Evolutionary conservation across 805 yeast genomes (phyloP).

Genomic region (Monosporozyma siamensis): DNA sequence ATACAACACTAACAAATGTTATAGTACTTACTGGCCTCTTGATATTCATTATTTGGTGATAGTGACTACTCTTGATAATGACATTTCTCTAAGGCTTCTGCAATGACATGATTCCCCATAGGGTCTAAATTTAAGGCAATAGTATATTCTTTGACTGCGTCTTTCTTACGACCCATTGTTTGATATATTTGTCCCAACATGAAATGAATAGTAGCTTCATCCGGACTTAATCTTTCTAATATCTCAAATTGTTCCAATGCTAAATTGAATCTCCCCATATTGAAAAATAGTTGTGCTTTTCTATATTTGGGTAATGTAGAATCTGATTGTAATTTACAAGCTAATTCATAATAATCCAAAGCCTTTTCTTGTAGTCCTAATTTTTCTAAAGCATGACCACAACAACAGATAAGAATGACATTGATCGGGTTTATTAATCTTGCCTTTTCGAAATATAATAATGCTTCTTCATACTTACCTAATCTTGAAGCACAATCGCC

Average conservation of each 20-base stretch:
- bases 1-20: too few species aligned
- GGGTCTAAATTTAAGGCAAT: slow-evolving; percentile 88
- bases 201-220: slow-evolving; percentile 90
- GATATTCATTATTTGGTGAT: too few species aligned
- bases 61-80: slow-evolving; percentile 24
- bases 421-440: slow-evolving; percentile 83
- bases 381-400: slow-evolving; percentile 87
- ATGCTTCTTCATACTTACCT: slow-evolving; percentile 78
- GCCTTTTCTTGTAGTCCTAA: slow-evolving; percentile 62
- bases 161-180: slow-evolving; percentile 58
- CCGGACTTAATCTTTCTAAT: slow-evolving; percentile 73
- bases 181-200: slow-evolving; percentile 80
- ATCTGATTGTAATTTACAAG: slow-evolving; percentile 73
- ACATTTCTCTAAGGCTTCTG: slow-evolving; percentile 66
- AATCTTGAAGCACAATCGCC: slow-evolving; percentile 87
- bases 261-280: slow-evolving; percentile 58
- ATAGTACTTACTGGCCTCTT: too few species aligned
- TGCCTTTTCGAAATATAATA: slow-evolving; percentile 80
- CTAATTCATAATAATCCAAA: slow-evolving; percentile 69
- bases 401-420: slow-evolving; percentile 81
- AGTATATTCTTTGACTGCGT: slow-evolving; percentile 79
- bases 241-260: slow-evolving; percentile 70
- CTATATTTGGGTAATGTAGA: slow-evolving; percentile 83
- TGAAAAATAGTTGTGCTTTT: slow-evolving; percentile 71
- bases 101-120: slow-evolving; percentile 75